Evolutionary conservation across 768 basidiomycete genomes (phyloP).

Genomic region (Baorangia bicolor): DNA sequence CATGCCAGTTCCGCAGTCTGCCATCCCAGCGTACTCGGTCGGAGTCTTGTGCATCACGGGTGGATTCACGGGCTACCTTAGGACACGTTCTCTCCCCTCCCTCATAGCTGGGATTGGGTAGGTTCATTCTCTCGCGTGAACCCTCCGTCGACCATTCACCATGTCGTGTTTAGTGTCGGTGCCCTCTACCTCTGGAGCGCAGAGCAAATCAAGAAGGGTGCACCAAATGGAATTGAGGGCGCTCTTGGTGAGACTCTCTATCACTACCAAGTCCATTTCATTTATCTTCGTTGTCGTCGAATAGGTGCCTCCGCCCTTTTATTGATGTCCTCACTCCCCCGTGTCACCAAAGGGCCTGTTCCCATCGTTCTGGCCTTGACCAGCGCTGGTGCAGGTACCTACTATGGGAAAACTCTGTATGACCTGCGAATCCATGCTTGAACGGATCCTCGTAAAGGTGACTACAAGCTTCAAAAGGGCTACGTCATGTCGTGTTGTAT

Average conservation of each 20-base stretch:
- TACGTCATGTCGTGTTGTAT: constrained; percentile 8
- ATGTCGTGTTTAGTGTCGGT: constrained; percentile 55
- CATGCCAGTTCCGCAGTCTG: constrained; percentile 53
- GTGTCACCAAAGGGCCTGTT: constrained; percentile 71
- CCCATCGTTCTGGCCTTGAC: constrained; percentile 62
- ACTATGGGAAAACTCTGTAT: constrained; percentile 66
- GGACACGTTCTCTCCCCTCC: constrained; percentile 78
- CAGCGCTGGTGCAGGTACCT: constrained; percentile 57
- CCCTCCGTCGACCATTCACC: not conserved
- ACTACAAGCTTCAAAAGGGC: not conserved
- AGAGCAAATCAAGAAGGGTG: constrained; percentile 69
- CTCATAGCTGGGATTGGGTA: constrained; percentile 80
- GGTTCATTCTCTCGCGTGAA: constrained; percentile 18
- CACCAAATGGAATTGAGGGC: constrained; percentile 70
- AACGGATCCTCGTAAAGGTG: not conserved
- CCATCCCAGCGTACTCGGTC: constrained; percentile 77
- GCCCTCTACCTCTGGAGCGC: constrained; percentile 78
- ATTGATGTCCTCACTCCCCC: constrained; percentile 71
- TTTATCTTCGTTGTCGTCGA: not conserved
- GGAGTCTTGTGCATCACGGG: constrained; percentile 75
- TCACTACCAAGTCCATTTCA: not conserved
- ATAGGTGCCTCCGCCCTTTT: constrained; percentile 76
- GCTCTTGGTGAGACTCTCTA: constrained; percentile 60
- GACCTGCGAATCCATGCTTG: constrained; percentile 24
- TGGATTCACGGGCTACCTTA: constrained; percentile 68